Percentiles rank a stretch among this genome's conserved stretches.
Evolutionary conservation across 345 rosid genomes (phyloP).

Genomic region (Pelargonium nanum): DNA sequence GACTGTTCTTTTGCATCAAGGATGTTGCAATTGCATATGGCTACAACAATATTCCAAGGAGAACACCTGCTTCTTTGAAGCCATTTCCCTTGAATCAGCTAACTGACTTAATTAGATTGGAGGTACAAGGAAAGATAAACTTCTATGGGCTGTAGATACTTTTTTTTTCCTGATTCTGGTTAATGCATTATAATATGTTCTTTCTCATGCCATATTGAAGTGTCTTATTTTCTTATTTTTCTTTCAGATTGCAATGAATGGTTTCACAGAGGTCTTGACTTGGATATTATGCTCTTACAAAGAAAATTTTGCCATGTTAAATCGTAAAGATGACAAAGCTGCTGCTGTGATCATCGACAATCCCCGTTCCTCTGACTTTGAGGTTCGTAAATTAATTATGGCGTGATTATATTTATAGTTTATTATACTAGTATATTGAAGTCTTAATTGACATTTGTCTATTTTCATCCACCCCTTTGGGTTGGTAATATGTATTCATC

Average conservation of each 20-base stretch:
- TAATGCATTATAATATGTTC: background rate
- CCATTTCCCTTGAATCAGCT: slow-evolving; percentile 67
- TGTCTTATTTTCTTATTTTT: slow-evolving; percentile 1
- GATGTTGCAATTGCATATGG: slow-evolving; percentile 97
- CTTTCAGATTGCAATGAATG: slow-evolving; percentile 62
- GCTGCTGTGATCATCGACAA: slow-evolving; percentile 56
- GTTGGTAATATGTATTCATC: too few species aligned
- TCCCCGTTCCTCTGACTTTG: slow-evolving; percentile 87
- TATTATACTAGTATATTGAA: too few species aligned
- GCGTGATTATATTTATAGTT: background rate
- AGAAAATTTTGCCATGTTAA: slow-evolving; percentile 64
- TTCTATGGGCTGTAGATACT: too few species aligned
- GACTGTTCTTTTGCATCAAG: slow-evolving; percentile 23
- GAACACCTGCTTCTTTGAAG: slow-evolving; percentile 49
- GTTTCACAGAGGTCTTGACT: slow-evolving; percentile 68
- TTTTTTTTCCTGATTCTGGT: too few species aligned
- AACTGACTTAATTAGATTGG: slow-evolving; percentile 63
- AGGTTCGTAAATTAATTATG: slow-evolving; percentile 37
- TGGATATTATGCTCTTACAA: slow-evolving; percentile 67
- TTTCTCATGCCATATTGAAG: background rate
- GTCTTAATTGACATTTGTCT: too few species aligned
- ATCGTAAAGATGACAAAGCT: slow-evolving; percentile 47
- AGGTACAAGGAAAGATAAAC: slow-evolving; percentile 36
- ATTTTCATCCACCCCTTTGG: too few species aligned
- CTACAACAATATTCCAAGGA: slow-evolving; percentile 68